Conservation (phyloP, 148 eudicot genomes). For the Heliosperma pusillum region DNA sequence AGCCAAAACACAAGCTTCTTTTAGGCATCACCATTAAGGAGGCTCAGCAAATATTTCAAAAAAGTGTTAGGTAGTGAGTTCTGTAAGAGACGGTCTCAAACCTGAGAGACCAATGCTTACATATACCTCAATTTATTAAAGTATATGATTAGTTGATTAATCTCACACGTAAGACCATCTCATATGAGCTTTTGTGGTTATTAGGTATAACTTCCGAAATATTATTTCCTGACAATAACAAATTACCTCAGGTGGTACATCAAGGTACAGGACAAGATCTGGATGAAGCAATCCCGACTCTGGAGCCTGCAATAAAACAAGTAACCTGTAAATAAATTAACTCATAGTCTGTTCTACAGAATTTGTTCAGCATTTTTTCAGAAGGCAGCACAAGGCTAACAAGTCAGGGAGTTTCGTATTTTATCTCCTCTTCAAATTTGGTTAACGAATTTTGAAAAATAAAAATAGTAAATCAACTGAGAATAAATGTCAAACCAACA, state of each 20-base stretch:
- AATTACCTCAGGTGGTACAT: constrained; percentile 86
- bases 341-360: neutral
- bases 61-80: too few species aligned
- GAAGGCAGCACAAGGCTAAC: neutral
- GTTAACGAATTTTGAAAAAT: neutral
- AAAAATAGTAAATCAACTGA: neutral
- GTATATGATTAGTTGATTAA: too few species aligned
- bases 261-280: constrained; percentile 88
- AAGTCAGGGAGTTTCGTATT: neutral
- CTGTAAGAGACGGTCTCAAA: too few species aligned
- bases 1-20: too few species aligned
- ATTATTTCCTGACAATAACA: neutral
- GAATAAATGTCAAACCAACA: neutral
- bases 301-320: constrained; percentile 61
- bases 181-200: neutral
- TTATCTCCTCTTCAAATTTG: neutral
- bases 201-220: neutral
- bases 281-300: constrained; percentile 87
- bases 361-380: neutral
- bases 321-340: neutral
- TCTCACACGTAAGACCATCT: too few species aligned
- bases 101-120: neutral
- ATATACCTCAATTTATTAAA: too few species aligned
- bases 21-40: too few species aligned
- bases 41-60: too few species aligned